A percentile compares a stretch with the other conserved stretches of the same genome.
These are phyloP conservation scores for Gnaphalium uliginosum DNA, from an alignment of 129 eudicot genomes.

Conservation along the genomic window DNA sequence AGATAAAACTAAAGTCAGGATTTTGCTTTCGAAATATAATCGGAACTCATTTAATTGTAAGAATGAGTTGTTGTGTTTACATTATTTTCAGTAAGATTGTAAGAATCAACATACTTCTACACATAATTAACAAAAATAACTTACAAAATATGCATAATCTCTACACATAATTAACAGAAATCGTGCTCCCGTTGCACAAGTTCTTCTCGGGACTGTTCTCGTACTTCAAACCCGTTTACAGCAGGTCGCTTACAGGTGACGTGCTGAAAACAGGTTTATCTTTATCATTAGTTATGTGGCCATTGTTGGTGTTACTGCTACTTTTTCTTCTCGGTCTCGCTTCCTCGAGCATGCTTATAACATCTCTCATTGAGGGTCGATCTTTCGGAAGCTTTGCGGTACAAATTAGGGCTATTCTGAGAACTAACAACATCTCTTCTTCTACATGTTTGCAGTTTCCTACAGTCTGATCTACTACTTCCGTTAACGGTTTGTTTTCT, in stretches of 20 bases:
- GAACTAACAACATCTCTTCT: slow-evolving; percentile 91
- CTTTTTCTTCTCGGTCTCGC: slow-evolving; percentile 91
- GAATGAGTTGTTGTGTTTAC: slow-evolving; percentile 24
- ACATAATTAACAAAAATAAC: slow-evolving; percentile 33
- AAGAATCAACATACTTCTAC: slow-evolving; percentile 37
- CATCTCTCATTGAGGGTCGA: slow-evolving; percentile 93
- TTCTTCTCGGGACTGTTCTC: background rate
- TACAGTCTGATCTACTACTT: slow-evolving; percentile 57
- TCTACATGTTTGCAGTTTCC: slow-evolving; percentile 75
- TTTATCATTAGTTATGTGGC: slow-evolving; percentile 34
- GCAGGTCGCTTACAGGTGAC: slow-evolving; percentile 60
- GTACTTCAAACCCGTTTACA: slow-evolving; percentile 35
- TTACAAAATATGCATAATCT: slow-evolving; percentile 19
- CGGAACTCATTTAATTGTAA: slow-evolving; percentile 16
- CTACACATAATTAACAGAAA: slow-evolving; percentile 35
- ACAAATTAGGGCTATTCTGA: slow-evolving; percentile 78
- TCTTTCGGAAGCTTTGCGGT: slow-evolving; percentile 82
- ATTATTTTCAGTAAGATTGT: slow-evolving; percentile 44
- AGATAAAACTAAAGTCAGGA: background rate
- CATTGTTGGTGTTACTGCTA: slow-evolving; percentile 45
- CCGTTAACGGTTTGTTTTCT: slow-evolving; percentile 57
- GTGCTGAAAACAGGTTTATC: slow-evolving; percentile 66
- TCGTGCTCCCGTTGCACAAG: background rate
- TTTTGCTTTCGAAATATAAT: background rate
- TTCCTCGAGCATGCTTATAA: slow-evolving; percentile 87